phyloP scores from a whole-genome alignment of 306 rosid species.

The Acacia acuminata region DNA sequence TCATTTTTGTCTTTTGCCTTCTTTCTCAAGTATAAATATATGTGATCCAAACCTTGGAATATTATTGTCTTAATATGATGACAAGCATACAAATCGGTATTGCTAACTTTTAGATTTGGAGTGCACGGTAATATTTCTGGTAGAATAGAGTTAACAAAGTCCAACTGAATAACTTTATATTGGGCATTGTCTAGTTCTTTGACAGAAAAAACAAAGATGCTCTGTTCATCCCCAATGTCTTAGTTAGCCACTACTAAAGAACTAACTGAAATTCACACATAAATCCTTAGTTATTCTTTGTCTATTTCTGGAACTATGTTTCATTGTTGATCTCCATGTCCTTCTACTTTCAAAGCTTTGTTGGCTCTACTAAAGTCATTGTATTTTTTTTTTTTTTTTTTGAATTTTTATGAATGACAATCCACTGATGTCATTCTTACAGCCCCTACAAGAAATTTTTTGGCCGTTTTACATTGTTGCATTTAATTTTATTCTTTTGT shows the following conservation, averaged over 20 bases:
- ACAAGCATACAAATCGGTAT: background rate
- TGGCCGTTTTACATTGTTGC: background rate
- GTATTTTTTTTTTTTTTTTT: too few species aligned
- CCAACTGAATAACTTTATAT: background rate
- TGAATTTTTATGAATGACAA: too few species aligned
- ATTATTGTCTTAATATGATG: constrained; percentile 12
- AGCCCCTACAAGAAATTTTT: background rate
- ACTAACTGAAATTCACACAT: too few species aligned
- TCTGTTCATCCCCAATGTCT: too few species aligned
- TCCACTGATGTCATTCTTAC: background rate
- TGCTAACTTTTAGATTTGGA: background rate
- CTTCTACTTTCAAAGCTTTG: too few species aligned
- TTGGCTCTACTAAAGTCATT: too few species aligned
- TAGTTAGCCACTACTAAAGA: too few species aligned
- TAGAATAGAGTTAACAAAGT: background rate
- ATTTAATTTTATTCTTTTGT: constrained; percentile 11
- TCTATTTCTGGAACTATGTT: too few species aligned
- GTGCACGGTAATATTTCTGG: background rate
- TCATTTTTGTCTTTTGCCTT: background rate
- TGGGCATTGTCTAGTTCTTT: background rate
- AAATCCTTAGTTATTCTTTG: too few species aligned
- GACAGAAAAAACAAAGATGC: background rate
- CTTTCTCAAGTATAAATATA: background rate
- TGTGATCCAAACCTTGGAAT: background rate
- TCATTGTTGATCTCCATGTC: too few species aligned